Conservation (phyloP, 108 stramenopile genomes). For the Aurantiochytrium sp. region DNA sequence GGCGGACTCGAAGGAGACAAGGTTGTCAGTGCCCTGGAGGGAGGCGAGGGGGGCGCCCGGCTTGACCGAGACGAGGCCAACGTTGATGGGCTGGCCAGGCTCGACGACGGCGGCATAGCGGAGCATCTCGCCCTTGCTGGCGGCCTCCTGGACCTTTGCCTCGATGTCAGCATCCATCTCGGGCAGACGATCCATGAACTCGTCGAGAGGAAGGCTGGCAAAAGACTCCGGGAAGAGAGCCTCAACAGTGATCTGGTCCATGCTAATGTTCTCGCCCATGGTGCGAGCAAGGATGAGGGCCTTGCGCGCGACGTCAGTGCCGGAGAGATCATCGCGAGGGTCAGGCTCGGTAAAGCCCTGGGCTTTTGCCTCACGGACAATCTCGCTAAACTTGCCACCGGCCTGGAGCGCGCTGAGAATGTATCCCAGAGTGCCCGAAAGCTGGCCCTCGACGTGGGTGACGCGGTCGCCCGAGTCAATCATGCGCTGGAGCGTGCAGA, state of each 20-base stretch:
- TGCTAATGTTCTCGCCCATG: slow-evolving; percentile 32
- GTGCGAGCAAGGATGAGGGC: slow-evolving; percentile 57
- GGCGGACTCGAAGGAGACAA: slow-evolving; percentile 48
- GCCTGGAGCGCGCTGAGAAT: slow-evolving; percentile 45
- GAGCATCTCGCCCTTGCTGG: slow-evolving; percentile 33
- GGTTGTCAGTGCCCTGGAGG: slow-evolving; percentile 51
- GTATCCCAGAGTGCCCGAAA: slow-evolving; percentile 52
- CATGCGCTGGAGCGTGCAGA: slow-evolving; percentile 42
- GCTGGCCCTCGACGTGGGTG: slow-evolving; percentile 39
- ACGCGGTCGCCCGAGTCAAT: slow-evolving; percentile 44
- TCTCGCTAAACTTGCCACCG: slow-evolving; percentile 43
- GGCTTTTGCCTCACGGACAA: slow-evolving; percentile 48
- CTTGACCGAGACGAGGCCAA: slow-evolving; percentile 22
- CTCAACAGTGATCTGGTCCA: slow-evolving; percentile 42
- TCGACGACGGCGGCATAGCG: slow-evolving; percentile 58
- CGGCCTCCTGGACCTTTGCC: slow-evolving; percentile 18
- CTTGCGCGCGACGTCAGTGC: slow-evolving; percentile 56
- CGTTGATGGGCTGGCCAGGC: slow-evolving; percentile 33
- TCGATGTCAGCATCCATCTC: slow-evolving; percentile 37
- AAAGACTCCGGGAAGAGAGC: slow-evolving; percentile 42
- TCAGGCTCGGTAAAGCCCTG: slow-evolving; percentile 57
- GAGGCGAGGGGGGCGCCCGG: slow-evolving; percentile 30
- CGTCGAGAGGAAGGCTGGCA: slow-evolving; percentile 38
- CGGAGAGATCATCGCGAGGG: slow-evolving; percentile 51
- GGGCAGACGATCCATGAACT: slow-evolving; percentile 44